phyloP scores from a whole-genome alignment of 345 rosid genomes.

The Hevea brasiliensis region DNA sequence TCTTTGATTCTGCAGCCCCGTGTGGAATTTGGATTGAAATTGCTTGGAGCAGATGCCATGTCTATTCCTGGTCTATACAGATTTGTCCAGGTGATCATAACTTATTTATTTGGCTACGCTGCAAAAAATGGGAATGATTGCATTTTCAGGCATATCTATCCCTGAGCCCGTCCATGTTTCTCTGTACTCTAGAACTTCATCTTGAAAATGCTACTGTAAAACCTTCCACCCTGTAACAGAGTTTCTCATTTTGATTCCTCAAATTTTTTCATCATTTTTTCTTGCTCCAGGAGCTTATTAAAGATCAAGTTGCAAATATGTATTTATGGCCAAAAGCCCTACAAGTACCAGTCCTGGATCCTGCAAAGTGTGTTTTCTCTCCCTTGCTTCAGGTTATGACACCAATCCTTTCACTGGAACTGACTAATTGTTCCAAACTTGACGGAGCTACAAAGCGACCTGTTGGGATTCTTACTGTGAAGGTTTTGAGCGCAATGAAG shows the following conservation, averaged over 20 bases:
- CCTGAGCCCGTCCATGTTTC: background rate
- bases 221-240: background rate
- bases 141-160: background rate
- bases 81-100: slow-evolving; percentile 71
- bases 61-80: slow-evolving; percentile 94
- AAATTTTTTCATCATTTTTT: background rate
- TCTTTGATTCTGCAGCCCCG: slow-evolving; percentile 65
- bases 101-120: background rate
- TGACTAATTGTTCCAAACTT: slow-evolving; percentile 9
- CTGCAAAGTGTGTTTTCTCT: slow-evolving; percentile 45
- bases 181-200: background rate
- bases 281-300: slow-evolving; percentile 70
- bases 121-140: too few relatives aligned
- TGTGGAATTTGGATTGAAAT: slow-evolving; percentile 91
- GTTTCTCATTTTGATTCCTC: background rate
- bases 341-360: slow-evolving; percentile 73
- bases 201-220: background rate
- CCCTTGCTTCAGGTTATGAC: slow-evolving; percentile 3
- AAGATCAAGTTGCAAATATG: slow-evolving; percentile 95
- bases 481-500: slow-evolving; percentile 68
- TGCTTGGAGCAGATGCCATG: slow-evolving; percentile 94
- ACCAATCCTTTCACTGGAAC: background rate
- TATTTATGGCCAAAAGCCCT: slow-evolving; percentile 92
- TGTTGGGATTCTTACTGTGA: slow-evolving; percentile 83
- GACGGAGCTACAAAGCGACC: slow-evolving; percentile 80